These are phyloP conservation scores for Candida khao-thaluensis DNA, from an alignment of 805 yeast species.

Conservation along the genomic window DNA sequence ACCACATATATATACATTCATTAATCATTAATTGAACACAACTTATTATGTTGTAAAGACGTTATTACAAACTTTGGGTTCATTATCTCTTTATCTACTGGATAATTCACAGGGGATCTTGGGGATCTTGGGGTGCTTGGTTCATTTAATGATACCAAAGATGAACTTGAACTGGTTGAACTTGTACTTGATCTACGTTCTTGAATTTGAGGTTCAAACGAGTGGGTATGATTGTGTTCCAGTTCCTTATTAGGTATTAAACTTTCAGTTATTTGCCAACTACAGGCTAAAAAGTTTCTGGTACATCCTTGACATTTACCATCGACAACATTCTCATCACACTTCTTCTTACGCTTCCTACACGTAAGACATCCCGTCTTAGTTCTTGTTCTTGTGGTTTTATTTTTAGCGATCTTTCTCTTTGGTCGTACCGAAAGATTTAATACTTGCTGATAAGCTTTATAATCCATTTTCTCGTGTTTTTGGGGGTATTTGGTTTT, in stretches of 20 bases:
- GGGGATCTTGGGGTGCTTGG: slow-evolving; percentile 18
- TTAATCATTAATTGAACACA: slow-evolving; percentile 11
- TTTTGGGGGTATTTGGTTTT: too few species aligned
- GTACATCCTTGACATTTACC: slow-evolving; percentile 48
- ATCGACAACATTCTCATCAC: slow-evolving; percentile 48
- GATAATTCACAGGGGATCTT: slow-evolving; percentile 16
- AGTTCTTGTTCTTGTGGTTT: slow-evolving; percentile 32
- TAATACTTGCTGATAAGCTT: slow-evolving; percentile 37
- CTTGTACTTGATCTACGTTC: slow-evolving; percentile 10
- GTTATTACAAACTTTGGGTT: slow-evolving; percentile 30
- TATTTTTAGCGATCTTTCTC: slow-evolving; percentile 15
- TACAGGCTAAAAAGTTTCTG: slow-evolving; percentile 44
- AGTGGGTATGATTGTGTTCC: not conserved
- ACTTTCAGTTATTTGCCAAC: slow-evolving; percentile 30
- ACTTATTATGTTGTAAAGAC: slow-evolving; percentile 23
- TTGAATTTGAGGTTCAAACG: slow-evolving; percentile 2
- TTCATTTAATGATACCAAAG: slow-evolving; percentile 7
- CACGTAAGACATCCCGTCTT: slow-evolving; percentile 61
- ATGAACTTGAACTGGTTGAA: slow-evolving; percentile 1
- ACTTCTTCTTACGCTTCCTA: slow-evolving; percentile 62
- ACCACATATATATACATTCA: too few species aligned
- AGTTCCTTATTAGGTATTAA: not conserved
- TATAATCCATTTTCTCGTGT: slow-evolving; percentile 30
- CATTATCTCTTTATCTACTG: slow-evolving; percentile 4
- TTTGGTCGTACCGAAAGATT: slow-evolving; percentile 25